A percentile compares a stretch with the other conserved stretches of the same genome.
phyloP scores from a whole-genome alignment of 2,329 filamentous ascomycete genomes.

The Paraconiothyrium sp. region DNA sequence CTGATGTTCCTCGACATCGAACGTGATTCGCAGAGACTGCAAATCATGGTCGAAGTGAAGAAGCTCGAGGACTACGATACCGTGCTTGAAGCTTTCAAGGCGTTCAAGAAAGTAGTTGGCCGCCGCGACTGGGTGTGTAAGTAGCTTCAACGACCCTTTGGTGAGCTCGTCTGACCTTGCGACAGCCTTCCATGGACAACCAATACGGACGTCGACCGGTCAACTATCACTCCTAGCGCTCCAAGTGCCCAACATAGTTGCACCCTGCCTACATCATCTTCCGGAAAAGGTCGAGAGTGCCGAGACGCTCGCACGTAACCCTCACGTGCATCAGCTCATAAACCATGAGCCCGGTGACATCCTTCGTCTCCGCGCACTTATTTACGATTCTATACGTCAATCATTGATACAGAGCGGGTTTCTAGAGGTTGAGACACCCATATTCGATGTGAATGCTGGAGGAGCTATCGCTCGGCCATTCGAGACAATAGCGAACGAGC shows the following conservation, averaged over 20 bases:
- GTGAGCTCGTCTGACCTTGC: slow-evolving; percentile 23
- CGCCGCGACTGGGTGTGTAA: slow-evolving; percentile 86
- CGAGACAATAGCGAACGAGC: slow-evolving; percentile 78
- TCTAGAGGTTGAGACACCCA: slow-evolving; percentile 89
- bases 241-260: slow-evolving; percentile 74
- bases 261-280: slow-evolving; percentile 81
- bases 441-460: slow-evolving; percentile 82
- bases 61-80: slow-evolving; percentile 55
- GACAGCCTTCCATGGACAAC: slow-evolving; percentile 72
- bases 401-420: slow-evolving; percentile 78
- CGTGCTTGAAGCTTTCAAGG: slow-evolving; percentile 60
- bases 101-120: slow-evolving; percentile 72
- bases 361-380: slow-evolving; percentile 75
- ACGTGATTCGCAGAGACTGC: slow-evolving; percentile 75
- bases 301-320: slow-evolving; percentile 77
- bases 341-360: slow-evolving; percentile 74
- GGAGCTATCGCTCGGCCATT: slow-evolving; percentile 91
- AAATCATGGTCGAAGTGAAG: slow-evolving; percentile 77
- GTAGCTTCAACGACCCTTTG: slow-evolving; percentile 45
- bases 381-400: slow-evolving; percentile 77
- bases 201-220: slow-evolving; percentile 75
- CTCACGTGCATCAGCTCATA: slow-evolving; percentile 87
- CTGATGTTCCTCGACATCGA: slow-evolving; percentile 86
- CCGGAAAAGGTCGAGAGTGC: slow-evolving; percentile 75
- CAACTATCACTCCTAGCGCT: slow-evolving; percentile 78